phyloP scores from a whole-genome alignment of 2,329 filamentous ascomycete genomes.

The Fusarium longipes region DNA sequence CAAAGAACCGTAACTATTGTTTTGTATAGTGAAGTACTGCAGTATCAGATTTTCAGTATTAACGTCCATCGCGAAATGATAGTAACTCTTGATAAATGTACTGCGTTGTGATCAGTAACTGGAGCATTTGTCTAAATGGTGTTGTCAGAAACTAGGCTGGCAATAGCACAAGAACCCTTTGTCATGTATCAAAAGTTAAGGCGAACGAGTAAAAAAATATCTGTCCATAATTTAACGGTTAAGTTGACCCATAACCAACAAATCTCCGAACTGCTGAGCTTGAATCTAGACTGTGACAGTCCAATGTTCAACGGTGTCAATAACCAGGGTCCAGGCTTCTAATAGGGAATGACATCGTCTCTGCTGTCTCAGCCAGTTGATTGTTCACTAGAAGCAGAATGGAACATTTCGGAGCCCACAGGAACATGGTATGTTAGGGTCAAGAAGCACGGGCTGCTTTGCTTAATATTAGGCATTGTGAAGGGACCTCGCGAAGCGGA shows the following conservation, averaged over 20 bases:
- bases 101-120: not conserved
- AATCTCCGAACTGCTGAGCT: conserved; percentile 6
- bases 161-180: not conserved
- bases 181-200: not conserved
- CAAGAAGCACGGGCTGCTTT: conserved; percentile 25
- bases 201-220: not conserved
- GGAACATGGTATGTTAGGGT: conserved; percentile 1
- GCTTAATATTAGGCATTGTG: conserved; percentile 1
- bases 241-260: not conserved
- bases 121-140: not conserved
- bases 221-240: not conserved
- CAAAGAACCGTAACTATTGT: not conserved
- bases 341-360: not conserved
- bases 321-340: conserved; percentile 20
- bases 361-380: not conserved
- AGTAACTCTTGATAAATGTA: not conserved
- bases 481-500: conserved; percentile 3
- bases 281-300: conserved; percentile 7
- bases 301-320: not conserved
- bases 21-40: too few species aligned
- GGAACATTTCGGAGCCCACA: conserved; percentile 12
- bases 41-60: not conserved
- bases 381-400: conserved; percentile 18
- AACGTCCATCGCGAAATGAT: not conserved
- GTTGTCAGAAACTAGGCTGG: conserved; percentile 3